Evolutionary conservation across 257 asterid genomes (phyloP).

Genomic region (Hygrophila difformis): DNA sequence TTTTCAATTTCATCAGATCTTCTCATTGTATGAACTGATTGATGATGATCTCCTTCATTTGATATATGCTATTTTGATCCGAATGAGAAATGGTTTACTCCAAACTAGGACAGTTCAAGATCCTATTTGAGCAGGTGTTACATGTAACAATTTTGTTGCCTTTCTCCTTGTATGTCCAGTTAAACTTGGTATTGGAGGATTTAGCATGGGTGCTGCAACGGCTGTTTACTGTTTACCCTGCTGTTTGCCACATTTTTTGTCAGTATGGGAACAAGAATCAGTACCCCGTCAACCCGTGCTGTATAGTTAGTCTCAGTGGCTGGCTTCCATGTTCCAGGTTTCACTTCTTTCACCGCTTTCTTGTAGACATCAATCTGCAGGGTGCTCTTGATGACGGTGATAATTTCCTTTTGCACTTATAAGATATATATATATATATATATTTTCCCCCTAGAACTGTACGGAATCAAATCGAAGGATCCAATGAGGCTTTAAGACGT

Average conservation of each 20-base stretch:
- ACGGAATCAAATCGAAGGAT: conserved; percentile 42
- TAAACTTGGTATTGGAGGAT: conserved; percentile 78
- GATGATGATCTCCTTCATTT: not conserved
- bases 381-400: conserved; percentile 7
- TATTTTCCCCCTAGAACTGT: conserved; percentile 57
- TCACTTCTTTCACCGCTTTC: not conserved
- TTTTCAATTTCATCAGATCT: conserved; percentile 1
- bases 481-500: conserved; percentile 44
- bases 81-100: not conserved
- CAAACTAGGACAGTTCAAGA: not conserved
- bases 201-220: too few relatives aligned
- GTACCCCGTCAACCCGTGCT: conserved; percentile 54
- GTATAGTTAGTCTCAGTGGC: conserved; percentile 82
- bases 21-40: not conserved
- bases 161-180: conserved; percentile 20
- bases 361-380: conserved; percentile 3
- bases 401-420: conserved; percentile 14
- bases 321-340: conserved; percentile 93
- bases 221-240: conserved; percentile 82
- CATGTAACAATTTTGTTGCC: not conserved
- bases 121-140: not conserved
- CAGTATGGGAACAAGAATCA: conserved; percentile 60
- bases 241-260: conserved; percentile 58
- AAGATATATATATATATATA: conserved; percentile 11
- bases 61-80: not conserved